These are phyloP conservation scores for Caryopteris hybrid DNA, from an alignment of 305 asterid genomes.

Conservation along the genomic window DNA sequence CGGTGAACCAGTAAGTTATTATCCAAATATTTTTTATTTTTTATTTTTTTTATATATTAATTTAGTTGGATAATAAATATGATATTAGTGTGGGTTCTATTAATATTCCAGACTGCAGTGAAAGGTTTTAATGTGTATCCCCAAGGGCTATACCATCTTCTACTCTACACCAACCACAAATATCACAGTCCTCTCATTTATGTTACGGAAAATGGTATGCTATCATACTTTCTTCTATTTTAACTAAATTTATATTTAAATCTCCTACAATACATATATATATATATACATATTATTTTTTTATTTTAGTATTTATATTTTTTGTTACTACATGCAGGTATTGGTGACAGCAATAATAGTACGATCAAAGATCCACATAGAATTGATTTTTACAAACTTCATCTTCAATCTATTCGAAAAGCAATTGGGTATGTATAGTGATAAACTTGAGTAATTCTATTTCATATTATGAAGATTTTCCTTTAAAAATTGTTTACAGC, in stretches of 20 bases:
- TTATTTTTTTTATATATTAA: not conserved
- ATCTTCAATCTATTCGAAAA: not conserved
- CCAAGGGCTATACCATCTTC: slow-evolving; percentile 46
- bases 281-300: too few species aligned
- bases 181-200: slow-evolving; percentile 47
- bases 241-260: too few species aligned
- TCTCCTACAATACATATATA: too few species aligned
- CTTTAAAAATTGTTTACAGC: too few species aligned
- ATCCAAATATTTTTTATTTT: not conserved
- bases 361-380: slow-evolving; percentile 31
- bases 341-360: slow-evolving; percentile 23
- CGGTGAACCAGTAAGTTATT: slow-evolving; percentile 44
- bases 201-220: slow-evolving; percentile 51
- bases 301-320: too few species aligned
- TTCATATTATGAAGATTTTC: too few species aligned
- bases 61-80: not conserved
- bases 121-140: slow-evolving; percentile 36
- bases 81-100: too few species aligned
- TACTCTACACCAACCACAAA: slow-evolving; percentile 33
- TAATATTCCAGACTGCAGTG: slow-evolving; percentile 39
- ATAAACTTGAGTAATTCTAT: too few species aligned
- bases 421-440: not conserved
- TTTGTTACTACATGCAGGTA: too few species aligned
- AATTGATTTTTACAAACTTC: slow-evolving; percentile 35
- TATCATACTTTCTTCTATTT: too few species aligned